phyloP scores from a whole-genome alignment of 345 rosid genomes.

The Jatropha curcas region DNA sequence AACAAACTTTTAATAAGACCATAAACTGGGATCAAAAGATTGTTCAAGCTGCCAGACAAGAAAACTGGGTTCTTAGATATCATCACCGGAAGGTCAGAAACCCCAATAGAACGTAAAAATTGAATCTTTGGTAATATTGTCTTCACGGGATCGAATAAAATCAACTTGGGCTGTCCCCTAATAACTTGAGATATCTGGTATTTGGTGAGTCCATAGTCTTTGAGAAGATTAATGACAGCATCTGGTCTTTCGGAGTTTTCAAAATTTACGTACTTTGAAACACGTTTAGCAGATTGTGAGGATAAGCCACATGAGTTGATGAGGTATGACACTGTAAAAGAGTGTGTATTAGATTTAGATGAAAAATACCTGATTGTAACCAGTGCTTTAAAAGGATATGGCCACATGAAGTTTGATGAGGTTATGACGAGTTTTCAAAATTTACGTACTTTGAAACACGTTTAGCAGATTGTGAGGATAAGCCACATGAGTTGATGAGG shows the following conservation, averaged over 20 bases:
- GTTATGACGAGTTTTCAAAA: no score
- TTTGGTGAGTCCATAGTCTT: not conserved
- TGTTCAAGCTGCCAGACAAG: not conserved
- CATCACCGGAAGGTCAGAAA: not conserved
- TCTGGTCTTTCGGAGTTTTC: not conserved
- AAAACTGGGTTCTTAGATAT: not conserved
- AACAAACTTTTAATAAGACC: not conserved
- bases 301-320: no score
- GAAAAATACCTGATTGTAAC: no score
- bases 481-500: no score
- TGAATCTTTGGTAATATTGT: not conserved
- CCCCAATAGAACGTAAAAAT: not conserved
- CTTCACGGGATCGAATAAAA: not conserved
- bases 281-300: no score
- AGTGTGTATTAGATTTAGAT: no score
- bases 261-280: no score
- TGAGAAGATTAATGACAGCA: not conserved
- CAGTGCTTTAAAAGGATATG: no score
- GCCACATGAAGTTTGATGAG: no score
- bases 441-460: not conserved
- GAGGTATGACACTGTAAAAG: no score
- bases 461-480: not conserved
- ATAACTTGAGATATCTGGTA: not conserved
- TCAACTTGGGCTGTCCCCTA: not conserved
- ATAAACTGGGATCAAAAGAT: not conserved